These are phyloP conservation scores for Dipteronia sinensis DNA, from an alignment of 345 rosid species.

Conservation along the genomic window DNA sequence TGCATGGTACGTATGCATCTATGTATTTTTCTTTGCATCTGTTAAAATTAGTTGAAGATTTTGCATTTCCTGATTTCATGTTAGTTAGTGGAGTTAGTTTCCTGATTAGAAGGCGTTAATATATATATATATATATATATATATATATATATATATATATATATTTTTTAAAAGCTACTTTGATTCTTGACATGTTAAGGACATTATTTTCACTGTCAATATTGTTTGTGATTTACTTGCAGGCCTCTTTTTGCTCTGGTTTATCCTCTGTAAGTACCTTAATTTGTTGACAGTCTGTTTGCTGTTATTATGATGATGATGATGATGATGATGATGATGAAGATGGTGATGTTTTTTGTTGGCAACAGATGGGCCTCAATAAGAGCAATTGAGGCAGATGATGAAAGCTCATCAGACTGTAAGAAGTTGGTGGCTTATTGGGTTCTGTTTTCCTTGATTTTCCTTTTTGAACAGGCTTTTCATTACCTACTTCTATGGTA, in stretches of 20 bases:
- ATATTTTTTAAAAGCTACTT: too few relatives aligned
- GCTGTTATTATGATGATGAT: neutral
- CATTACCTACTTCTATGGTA: conserved; percentile 34
- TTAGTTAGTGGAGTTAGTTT: too few relatives aligned
- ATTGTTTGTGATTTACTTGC: conserved; percentile 2
- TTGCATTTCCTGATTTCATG: too few relatives aligned
- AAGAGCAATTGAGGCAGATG: conserved; percentile 33
- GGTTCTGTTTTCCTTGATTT: conserved; percentile 34
- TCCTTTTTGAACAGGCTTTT: conserved; percentile 33
- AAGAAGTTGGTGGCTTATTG: conserved; percentile 32
- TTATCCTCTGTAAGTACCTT: conserved; percentile 40
- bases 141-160: too few relatives aligned
- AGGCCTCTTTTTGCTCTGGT: conserved; percentile 40
- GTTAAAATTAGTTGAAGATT: too few relatives aligned
- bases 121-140: too few relatives aligned
- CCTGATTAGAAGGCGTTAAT: neutral
- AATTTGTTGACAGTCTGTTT: neutral
- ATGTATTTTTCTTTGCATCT: too few relatives aligned
- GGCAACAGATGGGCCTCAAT: conserved; percentile 34
- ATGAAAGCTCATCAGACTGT: conserved; percentile 22
- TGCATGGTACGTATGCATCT: conserved; percentile 28
- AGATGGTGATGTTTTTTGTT: neutral
- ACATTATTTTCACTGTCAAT: neutral
- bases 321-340: neutral
- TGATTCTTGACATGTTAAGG: too few relatives aligned